phyloP scores from a whole-genome alignment of 1,139 yeast species.

The Keqinozyma sinolaborantium region DNA sequence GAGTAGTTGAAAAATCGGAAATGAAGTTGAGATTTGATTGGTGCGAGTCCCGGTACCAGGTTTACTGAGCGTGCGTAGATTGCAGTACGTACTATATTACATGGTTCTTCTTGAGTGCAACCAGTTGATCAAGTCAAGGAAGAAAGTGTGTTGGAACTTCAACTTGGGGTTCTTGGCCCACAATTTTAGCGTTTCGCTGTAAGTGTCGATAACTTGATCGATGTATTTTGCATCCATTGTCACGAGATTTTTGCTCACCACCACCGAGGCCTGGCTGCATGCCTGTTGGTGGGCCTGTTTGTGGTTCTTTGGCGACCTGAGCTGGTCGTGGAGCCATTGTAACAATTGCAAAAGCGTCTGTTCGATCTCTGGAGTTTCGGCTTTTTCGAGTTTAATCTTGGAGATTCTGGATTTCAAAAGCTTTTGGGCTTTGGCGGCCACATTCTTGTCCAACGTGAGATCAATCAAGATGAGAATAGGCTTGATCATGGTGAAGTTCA shows the following conservation, averaged over 20 bases:
- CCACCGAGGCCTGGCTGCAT: slow-evolving; percentile 60
- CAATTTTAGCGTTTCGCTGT: slow-evolving; percentile 48
- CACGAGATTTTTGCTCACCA: slow-evolving; percentile 55
- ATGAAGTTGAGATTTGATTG: neutral
- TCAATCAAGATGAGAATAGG: slow-evolving; percentile 63
- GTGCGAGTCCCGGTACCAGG: neutral
- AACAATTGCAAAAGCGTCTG: slow-evolving; percentile 23
- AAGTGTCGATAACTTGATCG: slow-evolving; percentile 49
- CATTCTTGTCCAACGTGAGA: slow-evolving; percentile 61
- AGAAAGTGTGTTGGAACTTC: slow-evolving; percentile 57
- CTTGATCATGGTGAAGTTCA: slow-evolving; percentile 43
- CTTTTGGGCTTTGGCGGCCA: slow-evolving; percentile 76
- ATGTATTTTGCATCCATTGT: slow-evolving; percentile 25
- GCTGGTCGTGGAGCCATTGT: slow-evolving; percentile 35
- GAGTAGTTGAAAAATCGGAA: slow-evolving; percentile 6
- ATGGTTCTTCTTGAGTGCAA: slow-evolving; percentile 49
- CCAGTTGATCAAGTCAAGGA: slow-evolving; percentile 83
- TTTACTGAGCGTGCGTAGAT: slow-evolving; percentile 1
- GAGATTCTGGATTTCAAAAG: slow-evolving; percentile 63
- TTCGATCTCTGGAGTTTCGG: slow-evolving; percentile 12
- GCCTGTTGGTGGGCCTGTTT: slow-evolving; percentile 51
- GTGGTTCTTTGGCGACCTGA: slow-evolving; percentile 38
- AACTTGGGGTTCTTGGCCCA: slow-evolving; percentile 56
- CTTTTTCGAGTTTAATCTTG: slow-evolving; percentile 37
- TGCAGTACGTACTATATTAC: too few relatives aligned